A percentile compares a stretch with the other conserved stretches of the same genome.
Conservation (phyloP, 768 basidiomycete genomes). For the Boletus sp. region DNA sequence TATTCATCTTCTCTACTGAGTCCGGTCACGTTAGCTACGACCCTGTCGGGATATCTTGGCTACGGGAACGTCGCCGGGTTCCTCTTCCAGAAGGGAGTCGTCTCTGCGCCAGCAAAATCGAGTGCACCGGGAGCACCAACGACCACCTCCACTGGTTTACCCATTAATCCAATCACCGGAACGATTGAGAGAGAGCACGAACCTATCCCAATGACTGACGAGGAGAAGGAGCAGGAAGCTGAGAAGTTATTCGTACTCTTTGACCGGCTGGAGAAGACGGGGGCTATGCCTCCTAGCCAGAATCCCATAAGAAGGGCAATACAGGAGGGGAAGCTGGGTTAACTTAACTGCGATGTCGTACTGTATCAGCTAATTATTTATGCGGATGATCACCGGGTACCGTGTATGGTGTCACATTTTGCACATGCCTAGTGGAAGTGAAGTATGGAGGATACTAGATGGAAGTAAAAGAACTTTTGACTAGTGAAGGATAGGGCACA, state of each 20-base stretch:
- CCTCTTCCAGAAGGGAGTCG: slow-evolving; percentile 87
- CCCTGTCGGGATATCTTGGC: slow-evolving; percentile 74
- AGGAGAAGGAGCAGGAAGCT: slow-evolving; percentile 92
- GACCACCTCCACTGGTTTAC: slow-evolving; percentile 36
- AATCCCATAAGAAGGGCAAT: slow-evolving; percentile 76
- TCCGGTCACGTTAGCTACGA: slow-evolving; percentile 46
- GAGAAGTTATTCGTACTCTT: slow-evolving; percentile 91
- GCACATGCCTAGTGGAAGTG: background rate
- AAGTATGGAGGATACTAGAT: background rate
- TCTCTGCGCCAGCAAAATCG: slow-evolving; percentile 48
- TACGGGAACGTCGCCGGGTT: slow-evolving; percentile 97
- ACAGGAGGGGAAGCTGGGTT: slow-evolving; percentile 26
- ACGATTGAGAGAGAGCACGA: slow-evolving; percentile 43
- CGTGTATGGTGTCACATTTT: background rate
- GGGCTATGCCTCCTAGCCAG: slow-evolving; percentile 58
- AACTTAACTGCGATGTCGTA: background rate
- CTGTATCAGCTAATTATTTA: background rate
- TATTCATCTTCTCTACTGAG: background rate
- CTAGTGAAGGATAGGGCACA: background rate
- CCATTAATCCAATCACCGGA: slow-evolving; percentile 89
- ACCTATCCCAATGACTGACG: slow-evolving; percentile 75
- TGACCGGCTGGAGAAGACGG: slow-evolving; percentile 78
- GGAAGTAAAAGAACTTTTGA: background rate
- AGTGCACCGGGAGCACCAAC: slow-evolving; percentile 32
- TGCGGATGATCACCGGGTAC: background rate